Evolutionary conservation across 306 rosid genomes (phyloP).

Genomic region (Malus asiatica): DNA sequence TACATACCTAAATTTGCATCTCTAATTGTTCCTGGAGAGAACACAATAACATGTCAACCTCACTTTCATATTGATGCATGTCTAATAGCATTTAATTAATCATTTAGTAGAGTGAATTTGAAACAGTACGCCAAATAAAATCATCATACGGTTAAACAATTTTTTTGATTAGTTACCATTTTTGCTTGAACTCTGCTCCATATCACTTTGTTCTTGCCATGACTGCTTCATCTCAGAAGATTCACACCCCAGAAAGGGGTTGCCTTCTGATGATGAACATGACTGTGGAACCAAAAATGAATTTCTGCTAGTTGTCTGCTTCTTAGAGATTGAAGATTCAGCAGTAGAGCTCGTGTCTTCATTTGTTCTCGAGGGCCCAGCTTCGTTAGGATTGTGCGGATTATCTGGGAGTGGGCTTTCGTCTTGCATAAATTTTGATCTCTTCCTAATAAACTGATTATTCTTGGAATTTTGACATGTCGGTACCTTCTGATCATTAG

Average conservation of each 20-base stretch:
- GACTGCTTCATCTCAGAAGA: slow-evolving; percentile 43
- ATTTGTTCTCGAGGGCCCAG: slow-evolving; percentile 32
- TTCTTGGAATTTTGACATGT: slow-evolving; percentile 37
- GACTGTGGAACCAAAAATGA: slow-evolving; percentile 78
- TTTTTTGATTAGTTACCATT: slow-evolving; percentile 27
- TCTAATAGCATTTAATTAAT: not conserved
- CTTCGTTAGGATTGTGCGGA: slow-evolving; percentile 13
- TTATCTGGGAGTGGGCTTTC: slow-evolving; percentile 22
- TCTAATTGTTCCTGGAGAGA: not conserved
- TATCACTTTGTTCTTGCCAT: slow-evolving; percentile 43
- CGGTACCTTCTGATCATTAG: slow-evolving; percentile 92
- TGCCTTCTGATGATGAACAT: slow-evolving; percentile 36
- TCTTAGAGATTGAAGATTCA: slow-evolving; percentile 69
- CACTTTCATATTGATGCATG: not conserved
- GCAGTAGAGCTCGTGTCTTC: slow-evolving; percentile 73
- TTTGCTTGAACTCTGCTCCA: slow-evolving; percentile 47
- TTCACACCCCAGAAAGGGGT: slow-evolving; percentile 18
- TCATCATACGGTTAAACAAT: not conserved
- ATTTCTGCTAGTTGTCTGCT: slow-evolving; percentile 45
- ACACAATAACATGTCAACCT: not conserved
- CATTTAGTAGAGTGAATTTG: not conserved
- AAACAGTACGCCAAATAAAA: not conserved
- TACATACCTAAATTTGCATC: not conserved
- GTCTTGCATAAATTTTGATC: slow-evolving; percentile 38
- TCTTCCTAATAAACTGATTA: slow-evolving; percentile 35